Evolutionary conservation across 257 asterid genomes (phyloP).

Genomic region (Eustoma russellianum): DNA sequence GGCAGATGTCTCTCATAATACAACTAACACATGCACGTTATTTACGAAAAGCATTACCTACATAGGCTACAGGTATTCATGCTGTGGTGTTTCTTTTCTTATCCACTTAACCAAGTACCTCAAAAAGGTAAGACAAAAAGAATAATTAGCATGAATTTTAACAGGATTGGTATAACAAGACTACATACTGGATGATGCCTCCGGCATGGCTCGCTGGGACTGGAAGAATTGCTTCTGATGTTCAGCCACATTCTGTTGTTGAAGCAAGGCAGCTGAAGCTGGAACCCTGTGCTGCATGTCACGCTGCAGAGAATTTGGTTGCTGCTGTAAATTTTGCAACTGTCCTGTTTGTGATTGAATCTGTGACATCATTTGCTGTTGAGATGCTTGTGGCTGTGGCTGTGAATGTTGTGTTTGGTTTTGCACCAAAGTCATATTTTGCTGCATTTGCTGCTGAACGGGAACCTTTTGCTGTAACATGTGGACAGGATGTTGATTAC

Average conservation of each 20-base stretch:
- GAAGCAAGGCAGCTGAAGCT: conserved; percentile 68
- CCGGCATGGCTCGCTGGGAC: conserved; percentile 61
- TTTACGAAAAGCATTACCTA: too few species aligned
- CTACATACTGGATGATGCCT: conserved; percentile 65
- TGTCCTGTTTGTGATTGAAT: conserved; percentile 78
- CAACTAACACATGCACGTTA: too few species aligned
- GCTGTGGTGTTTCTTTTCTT: too few species aligned
- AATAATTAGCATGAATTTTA: too few species aligned
- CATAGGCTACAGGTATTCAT: too few species aligned
- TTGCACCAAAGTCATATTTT: conserved; percentile 46
- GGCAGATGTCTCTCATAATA: too few species aligned
- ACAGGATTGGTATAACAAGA: too few species aligned
- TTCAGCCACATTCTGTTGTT: conserved; percentile 58
- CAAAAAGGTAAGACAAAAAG: too few species aligned
- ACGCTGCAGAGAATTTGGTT: conserved; percentile 48
- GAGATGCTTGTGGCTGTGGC: conserved; percentile 59
- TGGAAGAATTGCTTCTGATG: conserved; percentile 77
- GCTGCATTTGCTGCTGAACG: conserved; percentile 79
- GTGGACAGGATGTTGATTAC: conserved; percentile 62
- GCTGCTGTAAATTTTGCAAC: conserved; percentile 81
- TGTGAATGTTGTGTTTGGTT: conserved; percentile 69
- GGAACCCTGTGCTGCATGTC: conserved; percentile 83
- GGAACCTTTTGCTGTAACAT: conserved; percentile 68
- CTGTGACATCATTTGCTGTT: conserved; percentile 85
- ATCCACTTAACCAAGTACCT: too few species aligned